Evolutionary conservation across 2,329 filamentous ascomycete species (phyloP), one percentile per base, ranked within the genome.

Genomic region (Pseudogymnoascus sp.): DNA sequence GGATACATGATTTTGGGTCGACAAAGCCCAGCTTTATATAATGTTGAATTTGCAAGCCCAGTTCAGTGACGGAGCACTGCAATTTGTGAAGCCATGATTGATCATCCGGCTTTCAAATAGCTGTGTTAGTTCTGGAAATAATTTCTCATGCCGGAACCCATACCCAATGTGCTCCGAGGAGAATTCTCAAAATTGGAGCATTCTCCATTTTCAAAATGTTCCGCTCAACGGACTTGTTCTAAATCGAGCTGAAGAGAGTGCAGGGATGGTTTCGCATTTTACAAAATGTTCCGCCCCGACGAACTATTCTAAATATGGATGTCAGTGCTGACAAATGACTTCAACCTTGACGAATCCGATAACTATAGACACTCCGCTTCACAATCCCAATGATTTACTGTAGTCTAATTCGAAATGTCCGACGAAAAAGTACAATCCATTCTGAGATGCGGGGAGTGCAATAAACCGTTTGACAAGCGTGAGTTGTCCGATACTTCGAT

Each of bases 401-500:
- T 61, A 57, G 61, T 60, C 61, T 60, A 65, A 61, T 68, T 65
- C 61, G 59, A 67, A 65, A 68, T 67, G 61, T 60, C 57, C 39
- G 65, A 66, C 65, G 63, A 60, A 64, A 61, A 63, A 58, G 23
- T 66, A n/a, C 61, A 66, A 59, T 60, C 65, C 9, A 58, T 75
- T 60, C 58, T 73, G 58, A 69, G 73, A 21, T 76, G 74, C 64
- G 60, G 37, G 41, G 68, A 69, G 59, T 75, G 73, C 64, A 73
- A 73, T 61, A 76, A 75, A 63, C 73, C 72, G 5, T 75, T 75
- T 57, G 70, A 75, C 62, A 73, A 73, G 63, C 61, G 73, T 75
- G 59, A 69, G 70, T 70, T 38, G 35, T 61, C 26, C 58, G 10
- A 2, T 3, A 30, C 28, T 30, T 57, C n/a, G n/a, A n/a, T 61